Conservation (phyloP, 2,329 filamentous ascomycete genomes). For the Alternaria gaisen region DNA sequence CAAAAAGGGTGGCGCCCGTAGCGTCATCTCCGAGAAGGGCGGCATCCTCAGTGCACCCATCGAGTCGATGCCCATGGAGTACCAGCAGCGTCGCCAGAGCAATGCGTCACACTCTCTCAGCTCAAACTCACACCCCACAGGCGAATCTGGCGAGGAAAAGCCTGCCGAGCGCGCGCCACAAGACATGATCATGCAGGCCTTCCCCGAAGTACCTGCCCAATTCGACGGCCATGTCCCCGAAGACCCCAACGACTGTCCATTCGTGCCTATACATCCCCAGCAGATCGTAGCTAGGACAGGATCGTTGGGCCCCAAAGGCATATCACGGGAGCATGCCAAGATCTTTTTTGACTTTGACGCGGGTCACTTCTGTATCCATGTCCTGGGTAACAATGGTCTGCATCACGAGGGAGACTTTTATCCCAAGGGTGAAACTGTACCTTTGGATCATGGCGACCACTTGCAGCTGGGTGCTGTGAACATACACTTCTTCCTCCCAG, state of each 20-base stretch:
- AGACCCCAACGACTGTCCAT: slow-evolving; percentile 67
- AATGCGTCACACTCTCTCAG: slow-evolving; percentile 60
- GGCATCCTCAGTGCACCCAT: slow-evolving; percentile 64
- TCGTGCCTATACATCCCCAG: slow-evolving; percentile 76
- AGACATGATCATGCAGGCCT: slow-evolving; percentile 47
- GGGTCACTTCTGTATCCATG: slow-evolving; percentile 71
- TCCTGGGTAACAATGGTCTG: slow-evolving; percentile 72
- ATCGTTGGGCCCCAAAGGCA: slow-evolving; percentile 72
- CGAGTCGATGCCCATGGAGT: slow-evolving; percentile 44
- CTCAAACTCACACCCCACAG: slow-evolving; percentile 56
- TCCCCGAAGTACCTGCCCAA: slow-evolving; percentile 55
- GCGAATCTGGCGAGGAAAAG: slow-evolving; percentile 41
- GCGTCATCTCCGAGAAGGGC: slow-evolving; percentile 73
- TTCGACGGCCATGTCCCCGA: slow-evolving; percentile 67
- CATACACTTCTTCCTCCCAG: slow-evolving; percentile 73
- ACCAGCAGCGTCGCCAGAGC: slow-evolving; percentile 48
- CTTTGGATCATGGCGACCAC: slow-evolving; percentile 70
- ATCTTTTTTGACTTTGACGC: slow-evolving; percentile 73
- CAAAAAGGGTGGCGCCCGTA: slow-evolving; percentile 62
- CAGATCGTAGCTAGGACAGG: slow-evolving; percentile 50
- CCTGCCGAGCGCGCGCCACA: slow-evolving; percentile 44
- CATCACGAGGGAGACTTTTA: slow-evolving; percentile 51
- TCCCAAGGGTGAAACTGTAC: slow-evolving; percentile 36
- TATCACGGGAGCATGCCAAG: slow-evolving; percentile 77
- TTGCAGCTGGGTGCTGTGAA: slow-evolving; percentile 76